These are phyloP conservation scores for Zygosaccharomyces bisporus DNA, from an alignment of 805 yeast genomes.

Conservation along the genomic window DNA sequence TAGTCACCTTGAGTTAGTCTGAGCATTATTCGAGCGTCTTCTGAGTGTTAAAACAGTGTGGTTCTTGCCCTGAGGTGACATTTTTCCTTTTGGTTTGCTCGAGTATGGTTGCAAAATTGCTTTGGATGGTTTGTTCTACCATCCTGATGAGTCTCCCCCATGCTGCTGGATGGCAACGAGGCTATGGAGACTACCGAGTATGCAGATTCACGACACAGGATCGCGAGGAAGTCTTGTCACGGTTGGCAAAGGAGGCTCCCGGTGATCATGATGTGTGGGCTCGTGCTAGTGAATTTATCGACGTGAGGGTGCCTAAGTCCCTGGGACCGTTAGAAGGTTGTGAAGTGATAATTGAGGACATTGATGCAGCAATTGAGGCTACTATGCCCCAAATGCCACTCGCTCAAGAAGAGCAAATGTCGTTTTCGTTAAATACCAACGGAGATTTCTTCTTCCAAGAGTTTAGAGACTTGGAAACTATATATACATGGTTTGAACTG, in stretches of 20 bases:
- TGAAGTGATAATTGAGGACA: slow-evolving; percentile 50
- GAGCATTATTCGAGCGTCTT: not conserved
- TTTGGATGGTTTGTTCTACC: slow-evolving; percentile 6
- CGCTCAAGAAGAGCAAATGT: slow-evolving; percentile 8
- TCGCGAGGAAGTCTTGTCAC: slow-evolving; percentile 10
- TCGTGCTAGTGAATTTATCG: slow-evolving; percentile 43
- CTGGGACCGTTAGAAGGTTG: slow-evolving; percentile 25
- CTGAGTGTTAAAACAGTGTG: not conserved
- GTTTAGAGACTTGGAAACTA: slow-evolving; percentile 63
- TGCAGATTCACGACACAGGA: slow-evolving; percentile 22
- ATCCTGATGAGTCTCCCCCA: slow-evolving; percentile 1
- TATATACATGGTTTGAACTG: slow-evolving; percentile 67
- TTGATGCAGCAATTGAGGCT: slow-evolving; percentile 54
- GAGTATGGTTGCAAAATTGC: slow-evolving; percentile 5
- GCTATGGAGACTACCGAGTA: slow-evolving; percentile 24
- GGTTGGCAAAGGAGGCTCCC: slow-evolving; percentile 16
- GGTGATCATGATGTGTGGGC: slow-evolving; percentile 48
- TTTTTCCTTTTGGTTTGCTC: slow-evolving; percentile 3
- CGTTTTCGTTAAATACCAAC: slow-evolving; percentile 14
- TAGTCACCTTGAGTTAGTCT: not conserved
- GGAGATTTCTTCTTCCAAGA: slow-evolving; percentile 63
- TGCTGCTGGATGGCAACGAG: slow-evolving; percentile 8
- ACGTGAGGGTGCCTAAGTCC: slow-evolving; percentile 36
- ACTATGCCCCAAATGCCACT: slow-evolving; percentile 42
- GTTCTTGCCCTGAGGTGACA: not conserved